A percentile compares a stretch with the other conserved stretches of the same genome.
Evolutionary conservation across 176 grass and related monocot species (phyloP).

Genomic region (Eleusine indica): DNA sequence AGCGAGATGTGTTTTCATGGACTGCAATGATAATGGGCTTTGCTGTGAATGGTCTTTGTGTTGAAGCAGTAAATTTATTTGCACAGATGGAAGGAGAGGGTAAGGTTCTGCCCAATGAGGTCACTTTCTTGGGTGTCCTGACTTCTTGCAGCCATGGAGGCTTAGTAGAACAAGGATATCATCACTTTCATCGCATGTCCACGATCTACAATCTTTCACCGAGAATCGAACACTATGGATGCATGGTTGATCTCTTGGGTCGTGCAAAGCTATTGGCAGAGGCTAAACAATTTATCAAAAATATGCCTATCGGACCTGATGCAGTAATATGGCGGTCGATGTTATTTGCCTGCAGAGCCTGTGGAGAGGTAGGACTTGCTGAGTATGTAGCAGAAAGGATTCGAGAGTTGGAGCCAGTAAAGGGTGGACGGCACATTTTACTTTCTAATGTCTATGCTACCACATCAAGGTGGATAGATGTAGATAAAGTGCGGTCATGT

Average conservation of each 20-base stretch:
- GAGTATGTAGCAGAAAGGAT: conserved; percentile 72
- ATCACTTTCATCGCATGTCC: conserved; percentile 76
- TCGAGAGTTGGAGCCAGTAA: conserved; percentile 62
- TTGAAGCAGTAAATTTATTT: conserved; percentile 83
- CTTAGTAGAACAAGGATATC: conserved; percentile 75
- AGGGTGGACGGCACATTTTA: conserved; percentile 62
- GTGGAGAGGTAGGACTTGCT: conserved; percentile 63
- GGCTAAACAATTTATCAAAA: conserved; percentile 64
- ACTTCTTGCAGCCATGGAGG: conserved; percentile 92
- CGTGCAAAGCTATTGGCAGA: conserved; percentile 77
- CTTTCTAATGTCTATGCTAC: conserved; percentile 92
- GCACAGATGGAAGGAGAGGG: conserved; percentile 74
- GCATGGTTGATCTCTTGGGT: conserved; percentile 84
- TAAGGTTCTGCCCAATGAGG: conserved; percentile 71
- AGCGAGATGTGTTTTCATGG: conserved; percentile 81
- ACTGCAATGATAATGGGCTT: conserved; percentile 87
- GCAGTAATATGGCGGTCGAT: conserved; percentile 75
- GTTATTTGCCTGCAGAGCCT: conserved; percentile 77
- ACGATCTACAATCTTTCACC: conserved; percentile 62
- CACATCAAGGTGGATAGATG: conserved; percentile 76
- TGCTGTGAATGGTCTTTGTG: conserved; percentile 72
- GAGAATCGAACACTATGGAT: conserved; percentile 81
- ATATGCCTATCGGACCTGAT: conserved; percentile 81
- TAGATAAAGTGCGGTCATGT: conserved; percentile 60
- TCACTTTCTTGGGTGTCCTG: conserved; percentile 80